Evolutionary conservation across 2,329 filamentous ascomycete species (phyloP), one percentile per base, ranked within the genome.

Genomic region (Ophiostoma ips): DNA sequence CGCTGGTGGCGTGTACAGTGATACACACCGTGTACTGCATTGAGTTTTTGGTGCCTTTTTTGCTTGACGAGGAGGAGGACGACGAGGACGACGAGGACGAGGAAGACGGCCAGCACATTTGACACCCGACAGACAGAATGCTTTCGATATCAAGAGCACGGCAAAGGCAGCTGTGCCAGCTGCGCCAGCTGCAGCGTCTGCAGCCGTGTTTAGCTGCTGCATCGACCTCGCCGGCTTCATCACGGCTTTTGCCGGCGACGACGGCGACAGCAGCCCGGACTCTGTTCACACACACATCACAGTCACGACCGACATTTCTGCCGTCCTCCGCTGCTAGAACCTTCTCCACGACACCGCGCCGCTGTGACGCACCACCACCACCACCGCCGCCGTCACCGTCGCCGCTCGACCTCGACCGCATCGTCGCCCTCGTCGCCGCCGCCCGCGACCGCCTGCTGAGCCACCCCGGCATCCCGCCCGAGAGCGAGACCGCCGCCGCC

Each of bases 401-500:
- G 28, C 50, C 63, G 34, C 62, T 64, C 5, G 65, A 71, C 53
- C 60, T 70, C 18, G 58, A 62, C 44, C 65, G 68, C 51, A 61
- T 73, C 36, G 63, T 64, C 30, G 59, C 60, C 36, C 62, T 68
- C 15, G 69, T 71, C 31, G 63, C 68, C 52, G 67, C 66, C 36
- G 67, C 68, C 53, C 63, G 62, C 50, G 64, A 66, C 50, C 65
- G 66, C 50, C 71, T 75, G 46, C 58, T 72, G 35, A 66, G 64
- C 18, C 66, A 68, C 11, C 62, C 67, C 46, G 68, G 66, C 37
- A 68, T 74, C 31, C 72, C 71, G 0, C 62, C 66, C 2, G 65
- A 69, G 53, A 60, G 67, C 49, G 61, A 69, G 50, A 71, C 70
- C 3, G 60, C 63, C 8, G 63, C 64, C 3, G 70, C 70, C 6